Percentiles rank a stretch among this genome's conserved stretches.
phyloP scores from a whole-genome alignment of 2,329 filamentous ascomycete species.

The Cercospora zeina region DNA sequence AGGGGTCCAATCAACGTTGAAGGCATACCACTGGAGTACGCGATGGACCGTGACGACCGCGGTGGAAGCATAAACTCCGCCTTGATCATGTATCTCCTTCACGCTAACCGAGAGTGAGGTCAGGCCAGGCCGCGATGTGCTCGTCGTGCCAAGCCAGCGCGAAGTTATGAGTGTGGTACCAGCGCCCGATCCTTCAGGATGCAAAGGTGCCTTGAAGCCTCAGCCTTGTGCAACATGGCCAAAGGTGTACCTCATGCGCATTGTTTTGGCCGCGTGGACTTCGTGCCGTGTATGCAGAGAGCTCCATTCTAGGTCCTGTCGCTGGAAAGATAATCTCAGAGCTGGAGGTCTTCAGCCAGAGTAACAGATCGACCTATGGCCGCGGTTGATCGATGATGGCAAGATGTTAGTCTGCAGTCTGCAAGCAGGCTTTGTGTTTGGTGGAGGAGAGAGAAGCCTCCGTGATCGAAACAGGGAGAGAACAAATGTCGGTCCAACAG shows the following conservation, averaged over 20 bases:
- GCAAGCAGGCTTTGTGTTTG: neutral
- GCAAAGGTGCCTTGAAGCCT: slow-evolving; percentile 1
- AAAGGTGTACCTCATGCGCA: neutral
- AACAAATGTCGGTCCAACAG: neutral
- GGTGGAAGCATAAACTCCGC: neutral
- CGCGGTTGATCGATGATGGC: neutral
- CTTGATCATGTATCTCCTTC: neutral
- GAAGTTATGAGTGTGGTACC: neutral
- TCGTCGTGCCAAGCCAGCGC: neutral
- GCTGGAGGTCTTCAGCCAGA: neutral
- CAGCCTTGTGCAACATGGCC: slow-evolving; percentile 1
- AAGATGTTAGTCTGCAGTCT: neutral
- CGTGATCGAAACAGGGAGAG: too few species aligned
- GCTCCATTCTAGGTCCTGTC: neutral
- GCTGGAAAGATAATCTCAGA: neutral
- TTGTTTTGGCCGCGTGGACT: neutral
- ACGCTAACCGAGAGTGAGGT: neutral
- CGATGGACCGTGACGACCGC: neutral
- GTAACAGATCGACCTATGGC: neutral
- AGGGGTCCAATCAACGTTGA: neutral
- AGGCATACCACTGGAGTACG: neutral
- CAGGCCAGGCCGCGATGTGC: neutral
- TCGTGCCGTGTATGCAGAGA: neutral
- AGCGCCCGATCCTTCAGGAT: neutral
- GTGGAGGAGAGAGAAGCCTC: neutral